phyloP scores from a whole-genome alignment of 2,329 filamentous ascomycete species.

The Exophiala phaeomuriformis region DNA sequence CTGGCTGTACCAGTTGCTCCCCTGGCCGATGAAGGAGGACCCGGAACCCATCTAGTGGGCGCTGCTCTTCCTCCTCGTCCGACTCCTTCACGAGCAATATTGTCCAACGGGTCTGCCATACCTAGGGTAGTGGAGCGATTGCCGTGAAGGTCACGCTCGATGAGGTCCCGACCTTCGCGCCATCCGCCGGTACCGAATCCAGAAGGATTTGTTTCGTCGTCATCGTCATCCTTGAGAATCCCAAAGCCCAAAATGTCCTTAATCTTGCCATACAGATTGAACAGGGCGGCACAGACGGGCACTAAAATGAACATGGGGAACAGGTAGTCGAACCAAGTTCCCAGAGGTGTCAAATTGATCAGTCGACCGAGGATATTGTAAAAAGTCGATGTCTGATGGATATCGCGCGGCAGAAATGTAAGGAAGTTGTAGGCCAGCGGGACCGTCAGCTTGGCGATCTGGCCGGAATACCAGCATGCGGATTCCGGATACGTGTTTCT shows the following conservation, averaged over 20 bases:
- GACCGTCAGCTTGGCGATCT: conserved; percentile 86
- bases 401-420: conserved; percentile 68
- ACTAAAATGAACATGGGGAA: conserved; percentile 84
- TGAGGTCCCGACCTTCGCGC: conserved; percentile 85
- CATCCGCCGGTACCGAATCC: conserved; percentile 73
- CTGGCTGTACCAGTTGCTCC: no score
- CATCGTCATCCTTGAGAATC: conserved; percentile 67
- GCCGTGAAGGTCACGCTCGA: conserved; percentile 71
- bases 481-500: conserved; percentile 89
- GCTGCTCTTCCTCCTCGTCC: conserved; percentile 26
- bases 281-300: conserved; percentile 75
- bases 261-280: conserved; percentile 80
- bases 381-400: conserved; percentile 74
- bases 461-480: conserved; percentile 91
- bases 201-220: conserved; percentile 53
- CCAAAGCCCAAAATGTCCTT: conserved; percentile 73
- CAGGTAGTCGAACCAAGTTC: conserved; percentile 75
- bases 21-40: conserved; percentile 7
- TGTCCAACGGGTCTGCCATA: conserved; percentile 27
- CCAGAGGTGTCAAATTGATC: conserved; percentile 75
- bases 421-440: conserved; percentile 95
- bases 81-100: conserved; percentile 25
- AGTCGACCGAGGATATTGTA: conserved; percentile 76
- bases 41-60: conserved; percentile 32
- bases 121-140: conserved; percentile 47